A percentile compares a stretch with the other conserved stretches of the same genome.
These are phyloP conservation scores for Aspergillus ibericus DNA, from an alignment of 2,329 filamentous ascomycete species.

Conservation along the genomic window DNA sequence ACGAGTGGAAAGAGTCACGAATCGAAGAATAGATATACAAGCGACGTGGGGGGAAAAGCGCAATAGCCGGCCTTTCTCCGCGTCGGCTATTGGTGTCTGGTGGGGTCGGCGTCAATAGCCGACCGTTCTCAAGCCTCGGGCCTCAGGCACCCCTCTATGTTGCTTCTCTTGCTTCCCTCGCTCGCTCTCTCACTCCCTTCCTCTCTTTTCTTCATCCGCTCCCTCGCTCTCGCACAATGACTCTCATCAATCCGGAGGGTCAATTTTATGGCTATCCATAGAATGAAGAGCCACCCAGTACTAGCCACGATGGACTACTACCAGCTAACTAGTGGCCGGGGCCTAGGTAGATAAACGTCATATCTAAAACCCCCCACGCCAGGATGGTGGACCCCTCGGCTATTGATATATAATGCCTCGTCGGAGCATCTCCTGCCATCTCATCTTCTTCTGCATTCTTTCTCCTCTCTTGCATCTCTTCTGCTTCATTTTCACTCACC, in stretches of 20 bases:
- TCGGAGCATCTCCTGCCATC: neutral
- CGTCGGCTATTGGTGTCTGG: conserved; percentile 13
- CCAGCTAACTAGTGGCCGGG: too few relatives aligned
- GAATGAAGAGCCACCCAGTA: too few relatives aligned
- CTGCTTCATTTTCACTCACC: neutral
- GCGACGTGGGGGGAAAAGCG: neutral
- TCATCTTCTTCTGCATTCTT: neutral
- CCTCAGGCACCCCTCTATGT: neutral
- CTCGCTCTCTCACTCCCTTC: neutral
- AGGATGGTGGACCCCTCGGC: neutral
- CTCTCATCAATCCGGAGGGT: too few relatives aligned
- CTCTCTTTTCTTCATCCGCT: too few relatives aligned
- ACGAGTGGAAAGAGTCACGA: too few relatives aligned
- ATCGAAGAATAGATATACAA: too few relatives aligned
- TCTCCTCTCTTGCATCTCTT: neutral
- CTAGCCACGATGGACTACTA: too few relatives aligned
- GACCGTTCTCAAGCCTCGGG: neutral
- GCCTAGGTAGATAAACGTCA: too few relatives aligned
- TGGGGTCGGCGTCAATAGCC: conserved; percentile 10
- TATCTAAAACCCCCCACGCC: too few relatives aligned
- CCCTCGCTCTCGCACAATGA: too few relatives aligned
- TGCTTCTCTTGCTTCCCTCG: neutral
- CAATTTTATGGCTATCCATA: too few relatives aligned
- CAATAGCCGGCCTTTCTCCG: conserved; percentile 13
- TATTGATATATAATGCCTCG: neutral